phyloP scores from a whole-genome alignment of 140 eudicot genomes.

The Bidens hawaiensis region DNA sequence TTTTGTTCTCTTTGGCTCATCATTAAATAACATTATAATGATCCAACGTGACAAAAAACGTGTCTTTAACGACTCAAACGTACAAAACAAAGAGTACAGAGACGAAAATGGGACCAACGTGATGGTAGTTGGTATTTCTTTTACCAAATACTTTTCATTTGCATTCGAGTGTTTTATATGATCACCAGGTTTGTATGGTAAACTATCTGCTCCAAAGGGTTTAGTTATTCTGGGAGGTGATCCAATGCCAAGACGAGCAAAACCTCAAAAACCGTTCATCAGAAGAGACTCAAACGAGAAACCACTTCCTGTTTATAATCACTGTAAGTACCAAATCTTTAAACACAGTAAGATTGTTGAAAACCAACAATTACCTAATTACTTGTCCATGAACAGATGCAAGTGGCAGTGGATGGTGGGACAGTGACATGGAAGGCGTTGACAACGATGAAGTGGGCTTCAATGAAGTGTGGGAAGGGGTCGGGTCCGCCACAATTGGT shows the following conservation, averaged over 20 bases:
- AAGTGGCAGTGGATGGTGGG: slow-evolving; percentile 94
- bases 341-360: background rate
- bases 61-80: background rate
- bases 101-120: background rate
- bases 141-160: background rate
- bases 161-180: slow-evolving; percentile 8
- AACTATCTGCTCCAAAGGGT: slow-evolving; percentile 39
- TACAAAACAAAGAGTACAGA: background rate
- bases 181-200: slow-evolving; percentile 29
- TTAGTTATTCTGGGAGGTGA: slow-evolving; percentile 80
- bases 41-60: background rate
- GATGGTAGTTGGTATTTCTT: background rate
- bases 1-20: background rate
- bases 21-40: background rate
- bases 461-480: slow-evolving; percentile 88
- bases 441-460: slow-evolving; percentile 81
- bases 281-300: slow-evolving; percentile 44
- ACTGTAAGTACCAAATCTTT: slow-evolving; percentile 46
- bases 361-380: background rate
- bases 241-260: slow-evolving; percentile 35
- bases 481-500: slow-evolving; percentile 80
- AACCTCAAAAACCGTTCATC: slow-evolving; percentile 9
- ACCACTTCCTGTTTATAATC: slow-evolving; percentile 53
- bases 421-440: slow-evolving; percentile 81
- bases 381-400: slow-evolving; percentile 50